Conservation (phyloP, 2,329 filamentous ascomycete species). For the Cladosporium austrohemisphaericum region DNA sequence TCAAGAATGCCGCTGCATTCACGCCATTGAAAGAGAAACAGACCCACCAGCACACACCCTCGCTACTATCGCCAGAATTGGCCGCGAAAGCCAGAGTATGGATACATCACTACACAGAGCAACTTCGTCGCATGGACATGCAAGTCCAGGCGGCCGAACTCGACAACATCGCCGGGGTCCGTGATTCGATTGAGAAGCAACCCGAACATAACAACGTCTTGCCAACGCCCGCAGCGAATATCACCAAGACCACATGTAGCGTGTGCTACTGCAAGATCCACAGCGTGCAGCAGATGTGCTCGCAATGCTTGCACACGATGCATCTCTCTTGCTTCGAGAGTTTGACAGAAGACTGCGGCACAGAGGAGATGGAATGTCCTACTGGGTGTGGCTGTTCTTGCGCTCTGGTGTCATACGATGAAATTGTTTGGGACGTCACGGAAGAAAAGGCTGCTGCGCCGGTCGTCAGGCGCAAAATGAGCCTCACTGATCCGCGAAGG, state of each 20-base stretch:
- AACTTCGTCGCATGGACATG: constrained; percentile 58
- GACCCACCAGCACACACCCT: constrained; percentile 36
- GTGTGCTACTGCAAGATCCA: constrained; percentile 28
- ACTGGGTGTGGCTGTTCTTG: constrained; percentile 33
- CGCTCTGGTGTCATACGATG: constrained; percentile 16
- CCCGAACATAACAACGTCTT: neutral
- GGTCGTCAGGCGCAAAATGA: constrained; percentile 21
- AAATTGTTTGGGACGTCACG: constrained; percentile 3
- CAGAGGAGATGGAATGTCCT: constrained; percentile 25
- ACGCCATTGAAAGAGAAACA: constrained; percentile 41
- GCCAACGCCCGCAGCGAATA: neutral
- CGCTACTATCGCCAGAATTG: constrained; percentile 45
- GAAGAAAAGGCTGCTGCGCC: neutral
- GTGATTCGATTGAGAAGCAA: neutral
- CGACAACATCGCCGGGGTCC: constrained; percentile 50
- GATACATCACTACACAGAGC: constrained; percentile 54
- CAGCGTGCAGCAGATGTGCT: constrained; percentile 29
- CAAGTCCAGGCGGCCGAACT: constrained; percentile 54
- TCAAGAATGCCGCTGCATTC: constrained; percentile 57
- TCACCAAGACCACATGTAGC: constrained; percentile 23
- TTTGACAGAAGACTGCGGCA: constrained; percentile 17
- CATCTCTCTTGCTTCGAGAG: constrained; percentile 27
- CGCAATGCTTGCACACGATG: constrained; percentile 27
- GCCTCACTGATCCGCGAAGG: constrained; percentile 26
- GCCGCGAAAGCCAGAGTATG: constrained; percentile 50